Base-by-base conservation (phyloP, 352 stramenopile species). In the Pythium sp. region DNA sequence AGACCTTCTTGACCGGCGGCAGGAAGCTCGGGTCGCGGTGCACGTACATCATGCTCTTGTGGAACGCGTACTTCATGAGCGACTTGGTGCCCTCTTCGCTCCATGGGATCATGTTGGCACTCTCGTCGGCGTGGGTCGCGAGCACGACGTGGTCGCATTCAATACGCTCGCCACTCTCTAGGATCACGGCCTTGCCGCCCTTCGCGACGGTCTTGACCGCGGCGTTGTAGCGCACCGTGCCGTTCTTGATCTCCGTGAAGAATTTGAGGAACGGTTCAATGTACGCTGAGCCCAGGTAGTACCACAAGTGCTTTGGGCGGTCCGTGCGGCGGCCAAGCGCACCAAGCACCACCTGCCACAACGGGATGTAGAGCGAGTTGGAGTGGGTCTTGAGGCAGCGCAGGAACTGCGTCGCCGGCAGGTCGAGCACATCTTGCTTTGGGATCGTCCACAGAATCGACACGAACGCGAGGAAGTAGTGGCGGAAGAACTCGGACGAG, bases 41-140 rank as follows among this genome's bases (percentile, higher is more conserved):
- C 36, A 95, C 77, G 69, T 92, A 95, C 78, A 95, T 93, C 82
- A 91, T 93, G 70, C 84, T 90, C 76, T 93, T 93, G 83, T 95
- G 87, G 81, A 79, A 95, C 71, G 87, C 73, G 76, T 83, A 95
- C 62, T 86, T 82, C 84, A 89, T 91, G 54, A 95, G 73, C 69
- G 81, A 90, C 56, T 79, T 74, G 68, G 83, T 80, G 51, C 81
- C 84, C 47, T 78, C 75, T 53, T 84, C 73, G 65, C 82, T 92
- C 85, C 85, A 95, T 51, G 75, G 70, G 26, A 95, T 78, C 72
- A 95, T 86, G 18, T 82, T 64, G 24, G 87, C 87, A 65, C 80
- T 90, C 71, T 90, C 81, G 62, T 95, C 87, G 9, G 86, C 86
- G 74, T 95, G 87, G 11, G 80, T 90, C 49, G 87, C 87, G 0